Percentiles rank a stretch among this genome's conserved stretches.
These are phyloP conservation scores for Geoglossum cookeanum DNA, from an alignment of 2,329 filamentous ascomycete species.

Conservation along the genomic window DNA sequence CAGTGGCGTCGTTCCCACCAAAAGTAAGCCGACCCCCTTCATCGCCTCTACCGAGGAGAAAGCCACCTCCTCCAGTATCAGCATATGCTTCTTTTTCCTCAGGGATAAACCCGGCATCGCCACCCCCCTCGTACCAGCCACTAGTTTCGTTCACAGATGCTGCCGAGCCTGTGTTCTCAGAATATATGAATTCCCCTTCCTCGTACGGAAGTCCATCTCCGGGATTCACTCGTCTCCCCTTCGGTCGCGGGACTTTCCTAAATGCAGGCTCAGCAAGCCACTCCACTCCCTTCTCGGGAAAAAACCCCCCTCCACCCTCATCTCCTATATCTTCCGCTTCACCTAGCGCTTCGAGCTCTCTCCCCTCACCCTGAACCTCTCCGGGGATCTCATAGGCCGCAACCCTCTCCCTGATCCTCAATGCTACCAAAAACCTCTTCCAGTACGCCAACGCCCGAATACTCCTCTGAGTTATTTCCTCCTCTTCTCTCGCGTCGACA, in stretches of 20 bases:
- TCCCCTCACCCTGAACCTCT: constrained; percentile 9
- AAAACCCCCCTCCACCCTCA: constrained; percentile 19
- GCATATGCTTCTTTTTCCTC: constrained; percentile 5
- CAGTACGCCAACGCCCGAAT: constrained; percentile 33
- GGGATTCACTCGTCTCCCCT: background rate
- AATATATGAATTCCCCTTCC: background rate
- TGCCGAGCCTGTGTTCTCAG: background rate
- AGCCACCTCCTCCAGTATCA: constrained; percentile 3
- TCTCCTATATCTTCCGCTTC: constrained; percentile 9
- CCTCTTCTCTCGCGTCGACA: constrained; percentile 42
- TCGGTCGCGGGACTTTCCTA: background rate
- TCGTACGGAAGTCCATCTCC: background rate
- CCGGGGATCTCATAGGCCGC: constrained; percentile 29
- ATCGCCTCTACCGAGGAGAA: background rate
- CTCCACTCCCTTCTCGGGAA: constrained; percentile 29
- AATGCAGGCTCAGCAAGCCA: constrained; percentile 21
- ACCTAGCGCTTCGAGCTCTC: constrained; percentile 10
- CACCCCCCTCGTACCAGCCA: constrained; percentile 10
- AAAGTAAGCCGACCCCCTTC: too few species aligned
- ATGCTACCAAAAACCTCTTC: constrained; percentile 38
- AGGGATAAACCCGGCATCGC: constrained; percentile 15
- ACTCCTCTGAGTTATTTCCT: constrained; percentile 36
- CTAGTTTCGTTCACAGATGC: background rate
- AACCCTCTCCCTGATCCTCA: constrained; percentile 55
- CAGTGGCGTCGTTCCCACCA: too few species aligned